Evolutionary conservation across 2,329 filamentous ascomycete species (phyloP).

Genomic region (Byssoonygena ceratinophila): DNA sequence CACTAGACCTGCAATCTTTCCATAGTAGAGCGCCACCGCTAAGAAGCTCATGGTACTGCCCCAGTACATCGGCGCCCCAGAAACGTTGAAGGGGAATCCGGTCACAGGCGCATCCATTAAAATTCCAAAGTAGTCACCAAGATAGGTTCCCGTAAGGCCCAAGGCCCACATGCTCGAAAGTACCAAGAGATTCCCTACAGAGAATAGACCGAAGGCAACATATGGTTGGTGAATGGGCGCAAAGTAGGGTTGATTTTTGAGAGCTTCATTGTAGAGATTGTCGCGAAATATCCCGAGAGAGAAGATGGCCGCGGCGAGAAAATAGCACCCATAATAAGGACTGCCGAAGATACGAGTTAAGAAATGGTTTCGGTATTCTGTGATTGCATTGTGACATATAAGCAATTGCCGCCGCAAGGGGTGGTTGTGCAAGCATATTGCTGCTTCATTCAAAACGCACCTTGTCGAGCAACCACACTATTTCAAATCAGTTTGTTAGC

Average conservation of each 20-base stretch:
- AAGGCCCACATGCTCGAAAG: slow-evolving; percentile 82
- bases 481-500: slow-evolving; percentile 16
- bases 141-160: slow-evolving; percentile 87
- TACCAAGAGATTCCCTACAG: slow-evolving; percentile 70
- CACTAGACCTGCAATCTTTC: slow-evolving; percentile 74
- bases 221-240: slow-evolving; percentile 57
- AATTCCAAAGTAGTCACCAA: slow-evolving; percentile 98
- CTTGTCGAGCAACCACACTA: slow-evolving; percentile 74
- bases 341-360: slow-evolving; percentile 81
- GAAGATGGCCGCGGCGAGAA: slow-evolving; percentile 81
- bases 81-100: slow-evolving; percentile 90
- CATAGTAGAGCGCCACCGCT: slow-evolving; percentile 71
- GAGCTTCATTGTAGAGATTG: slow-evolving; percentile 71
- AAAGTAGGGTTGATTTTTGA: slow-evolving; percentile 64
- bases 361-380: slow-evolving; percentile 85
- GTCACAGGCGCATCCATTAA: slow-evolving; percentile 92
- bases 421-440: no score
- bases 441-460: slow-evolving; percentile 35
- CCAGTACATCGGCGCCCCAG: slow-evolving; percentile 89
- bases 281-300: slow-evolving; percentile 81
- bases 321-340: slow-evolving; percentile 73
- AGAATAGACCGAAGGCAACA: slow-evolving; percentile 61
- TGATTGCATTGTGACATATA: slow-evolving; percentile 13
- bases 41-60: slow-evolving; percentile 88
- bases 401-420: slow-evolving; percentile 12